Conservation (phyloP, 805 yeast species). For the Candida sakaeoensis region DNA sequence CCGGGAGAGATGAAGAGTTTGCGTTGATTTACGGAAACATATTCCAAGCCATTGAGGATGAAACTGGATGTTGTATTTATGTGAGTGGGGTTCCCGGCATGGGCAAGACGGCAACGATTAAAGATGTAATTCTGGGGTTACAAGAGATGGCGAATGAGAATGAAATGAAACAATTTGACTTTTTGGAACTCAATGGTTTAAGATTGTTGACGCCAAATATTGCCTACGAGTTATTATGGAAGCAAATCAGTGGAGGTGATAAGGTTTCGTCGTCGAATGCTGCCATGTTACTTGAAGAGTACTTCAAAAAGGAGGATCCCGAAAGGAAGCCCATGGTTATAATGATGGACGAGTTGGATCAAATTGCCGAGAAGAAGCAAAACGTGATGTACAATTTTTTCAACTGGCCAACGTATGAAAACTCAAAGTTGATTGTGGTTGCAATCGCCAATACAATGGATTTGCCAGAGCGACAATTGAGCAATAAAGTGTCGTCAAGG, state of each 20-base stretch:
- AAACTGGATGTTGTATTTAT: slow-evolving; percentile 79
- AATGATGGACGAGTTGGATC: slow-evolving; percentile 89
- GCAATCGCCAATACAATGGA: slow-evolving; percentile 99
- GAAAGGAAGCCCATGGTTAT: slow-evolving; percentile 60
- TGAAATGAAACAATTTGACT: slow-evolving; percentile 51
- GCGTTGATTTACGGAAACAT: slow-evolving; percentile 62
- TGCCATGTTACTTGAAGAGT: slow-evolving; percentile 62
- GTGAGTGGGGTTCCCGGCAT: slow-evolving; percentile 98
- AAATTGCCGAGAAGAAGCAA: slow-evolving; percentile 77
- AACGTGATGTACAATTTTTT: slow-evolving; percentile 91
- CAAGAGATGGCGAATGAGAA: slow-evolving; percentile 28
- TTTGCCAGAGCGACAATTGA: slow-evolving; percentile 81
- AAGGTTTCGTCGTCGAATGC: slow-evolving; percentile 62
- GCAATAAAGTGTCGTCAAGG: slow-evolving; percentile 88
- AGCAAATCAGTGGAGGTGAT: slow-evolving; percentile 53
- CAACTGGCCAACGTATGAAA: slow-evolving; percentile 89
- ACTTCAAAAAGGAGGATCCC: slow-evolving; percentile 45
- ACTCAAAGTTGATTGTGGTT: slow-evolving; percentile 77
- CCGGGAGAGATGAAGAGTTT: slow-evolving; percentile 85
- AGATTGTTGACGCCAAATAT: slow-evolving; percentile 74
- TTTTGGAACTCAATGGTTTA: slow-evolving; percentile 86
- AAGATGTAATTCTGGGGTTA: slow-evolving; percentile 78
- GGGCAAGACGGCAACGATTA: slow-evolving; percentile 90
- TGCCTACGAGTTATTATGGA: slow-evolving; percentile 83
- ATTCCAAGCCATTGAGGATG: slow-evolving; percentile 65